Conservation (phyloP, 2,329 filamentous ascomycete genomes). For the Xylariaceae sp. region DNA sequence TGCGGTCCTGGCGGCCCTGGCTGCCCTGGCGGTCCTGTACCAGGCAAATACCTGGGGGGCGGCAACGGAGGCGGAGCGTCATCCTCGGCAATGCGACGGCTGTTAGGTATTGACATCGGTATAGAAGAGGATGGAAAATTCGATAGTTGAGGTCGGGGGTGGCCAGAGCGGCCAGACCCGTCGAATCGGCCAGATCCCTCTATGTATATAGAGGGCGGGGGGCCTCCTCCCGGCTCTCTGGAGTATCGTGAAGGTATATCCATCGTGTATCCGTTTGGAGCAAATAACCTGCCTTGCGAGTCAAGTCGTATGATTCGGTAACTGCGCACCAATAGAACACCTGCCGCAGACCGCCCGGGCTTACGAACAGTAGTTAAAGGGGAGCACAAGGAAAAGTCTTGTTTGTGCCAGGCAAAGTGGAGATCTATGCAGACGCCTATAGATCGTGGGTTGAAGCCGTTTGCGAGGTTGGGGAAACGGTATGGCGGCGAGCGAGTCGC, state of each 20-base stretch:
- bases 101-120: slow-evolving; percentile 37
- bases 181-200: slow-evolving; percentile 27
- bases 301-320: slow-evolving; percentile 16
- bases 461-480: background rate
- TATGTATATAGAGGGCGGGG: slow-evolving; percentile 32
- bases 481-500: slow-evolving; percentile 1
- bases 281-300: slow-evolving; percentile 13
- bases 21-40: slow-evolving; percentile 25
- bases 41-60: slow-evolving; percentile 34
- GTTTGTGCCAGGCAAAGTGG: background rate
- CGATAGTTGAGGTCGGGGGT: slow-evolving; percentile 25
- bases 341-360: slow-evolving; percentile 22
- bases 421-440: background rate
- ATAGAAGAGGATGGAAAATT: slow-evolving; percentile 34
- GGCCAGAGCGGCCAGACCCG: slow-evolving; percentile 24
- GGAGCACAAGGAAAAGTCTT: slow-evolving; percentile 2
- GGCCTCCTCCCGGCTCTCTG: slow-evolving; percentile 30
- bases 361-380: background rate
- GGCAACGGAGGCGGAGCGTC: slow-evolving; percentile 37
- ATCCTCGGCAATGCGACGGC: slow-evolving; percentile 31
- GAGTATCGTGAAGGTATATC: slow-evolving; percentile 31
- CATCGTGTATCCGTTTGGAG: slow-evolving; percentile 22
- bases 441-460: slow-evolving; percentile 7
- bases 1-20: too few relatives aligned
- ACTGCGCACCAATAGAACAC: slow-evolving; percentile 21